Evolutionary conservation across 306 rosid species (phyloP), one percentile per base, ranked within the genome.

Genomic region (Quercus alba): DNA sequence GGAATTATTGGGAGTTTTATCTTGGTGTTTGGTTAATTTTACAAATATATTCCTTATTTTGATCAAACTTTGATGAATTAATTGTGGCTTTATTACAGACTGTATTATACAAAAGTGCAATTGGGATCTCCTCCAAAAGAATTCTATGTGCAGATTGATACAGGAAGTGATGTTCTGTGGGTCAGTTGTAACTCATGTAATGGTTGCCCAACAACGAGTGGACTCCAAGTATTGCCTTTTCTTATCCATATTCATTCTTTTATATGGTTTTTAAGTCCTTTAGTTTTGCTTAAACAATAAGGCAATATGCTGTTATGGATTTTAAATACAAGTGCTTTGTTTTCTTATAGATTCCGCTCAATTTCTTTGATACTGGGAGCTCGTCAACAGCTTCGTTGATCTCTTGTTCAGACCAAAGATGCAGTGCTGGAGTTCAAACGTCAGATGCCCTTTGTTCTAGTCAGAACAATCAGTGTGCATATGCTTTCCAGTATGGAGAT

Each of bases 131-230:
- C 99, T 78, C 92, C 99, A 31, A 91, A 75, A 28, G 98, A 93
- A 54, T 96, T 90, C 77, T 64, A 84, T 76, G 98, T 96, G 84
- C 99, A 96, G 87, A 93, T 96, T 88, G 99, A 96, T 76, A 96
- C 99, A 4, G 98, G 99, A 46, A 96, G 98, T 87, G 98, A 96
- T 87, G 97, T 96, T 82, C 86, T 93, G 62, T 96, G 99, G 98
- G 94, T 96, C 76, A 81, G 92, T 79, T 96, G 99, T 21, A 84
- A 78, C 80, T 80, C 94, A 84, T 96, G 99, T 90, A 90, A 35
- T 80, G 99, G 99, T 69, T 96, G 99, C 84, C 98, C 99, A 0
- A 85, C 69, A 51, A 85, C 97, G 46, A 93, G 97, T 88, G 97
- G 97, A n/a, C 92, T 96, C 56, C 89, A 81, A 77, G 99, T 96